Base-by-base conservation (phyloP, 805 yeast genomes). In the Ogataea siamensis region DNA sequence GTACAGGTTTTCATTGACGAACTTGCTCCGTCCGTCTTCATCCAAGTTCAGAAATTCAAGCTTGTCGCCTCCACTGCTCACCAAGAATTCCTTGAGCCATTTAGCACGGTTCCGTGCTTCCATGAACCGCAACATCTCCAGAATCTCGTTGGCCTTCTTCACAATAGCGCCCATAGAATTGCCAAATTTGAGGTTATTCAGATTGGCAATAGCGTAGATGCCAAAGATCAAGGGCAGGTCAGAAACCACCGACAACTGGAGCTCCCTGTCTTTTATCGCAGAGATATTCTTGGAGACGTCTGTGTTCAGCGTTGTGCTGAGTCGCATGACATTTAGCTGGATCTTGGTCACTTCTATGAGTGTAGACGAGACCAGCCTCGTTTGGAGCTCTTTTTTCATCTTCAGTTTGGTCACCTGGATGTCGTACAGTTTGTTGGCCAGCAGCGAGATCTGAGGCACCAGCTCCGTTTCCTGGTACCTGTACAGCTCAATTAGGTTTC, bases 221-320 rank as follows among this genome's bases (percentile, higher is more conserved):
- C 93, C 93, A 55, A 83, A 82, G 1, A 83, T 59, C 9, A 83
- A 54, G 0, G 95, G 95, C 18, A 85, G 54, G 54, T 85, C 93
- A 10, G 76, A 67, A 1, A 82, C 76, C 9, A 55, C 45, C 9
- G 63, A 58, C 10, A 62, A 39, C 16, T 50, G 55, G 7, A 62
- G 39, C 39, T 67, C 68, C 17, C 43, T 34, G 5, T 51, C 54
- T 41, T 59, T 67, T n/a, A 67, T 41, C 1, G 37, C 24, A 10
- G 55, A 47, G 14, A 70, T 43, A 28, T 55, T 55, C 11, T 48
- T 53, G 7, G 60, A 48, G 26, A 68, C 51, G 5, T 64, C 67
- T 15, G 50, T 55, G 5, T 58, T 43, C 9, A 71, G 35, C 2
- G 40, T 17, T 14, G 54, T 58, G 15, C 58, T 64, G 1, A 63